Percentiles rank a stretch among this genome's conserved stretches.
Evolutionary conservation across 1,284 basidiomycete genomes (phyloP).

Genomic region (Chalciporus sp.): DNA sequence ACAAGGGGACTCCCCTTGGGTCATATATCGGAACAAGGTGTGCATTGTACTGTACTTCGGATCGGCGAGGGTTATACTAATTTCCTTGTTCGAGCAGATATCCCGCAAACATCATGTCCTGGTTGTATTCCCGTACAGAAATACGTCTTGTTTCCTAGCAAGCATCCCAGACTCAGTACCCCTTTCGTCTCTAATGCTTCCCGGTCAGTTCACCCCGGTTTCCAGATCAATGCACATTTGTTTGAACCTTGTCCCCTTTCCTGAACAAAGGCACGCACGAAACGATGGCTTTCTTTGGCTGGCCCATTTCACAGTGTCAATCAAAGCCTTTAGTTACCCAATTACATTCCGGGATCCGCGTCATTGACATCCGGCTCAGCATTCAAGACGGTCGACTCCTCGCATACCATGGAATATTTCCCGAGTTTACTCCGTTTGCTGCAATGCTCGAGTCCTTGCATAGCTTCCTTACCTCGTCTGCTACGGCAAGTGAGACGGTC

Average conservation of each 20-base stretch:
- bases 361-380: constrained; percentile 80
- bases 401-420: constrained; percentile 80
- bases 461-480: constrained; percentile 62
- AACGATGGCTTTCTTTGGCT: constrained; percentile 80
- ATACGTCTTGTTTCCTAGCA: constrained; percentile 62
- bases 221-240: not conserved
- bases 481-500: constrained; percentile 67
- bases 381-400: constrained; percentile 63
- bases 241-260: not conserved
- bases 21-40: constrained; percentile 56
- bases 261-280: constrained; percentile 63
- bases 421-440: constrained; percentile 69
- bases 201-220: constrained; percentile 50
- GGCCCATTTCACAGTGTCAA: constrained; percentile 80
- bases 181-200: constrained; percentile 72
- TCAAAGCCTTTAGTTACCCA: constrained; percentile 55
- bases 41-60: constrained; percentile 15
- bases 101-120: constrained; percentile 45
- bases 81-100: constrained; percentile 32
- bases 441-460: constrained; percentile 62
- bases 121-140: constrained; percentile 57
- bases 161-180: constrained; percentile 65
- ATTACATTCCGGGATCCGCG: constrained; percentile 70
- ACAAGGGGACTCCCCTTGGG: constrained; percentile 54
- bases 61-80: constrained; percentile 10